Base-by-base conservation (phyloP, 805 yeast species). In the Blastobotrys chiropterorum region DNA sequence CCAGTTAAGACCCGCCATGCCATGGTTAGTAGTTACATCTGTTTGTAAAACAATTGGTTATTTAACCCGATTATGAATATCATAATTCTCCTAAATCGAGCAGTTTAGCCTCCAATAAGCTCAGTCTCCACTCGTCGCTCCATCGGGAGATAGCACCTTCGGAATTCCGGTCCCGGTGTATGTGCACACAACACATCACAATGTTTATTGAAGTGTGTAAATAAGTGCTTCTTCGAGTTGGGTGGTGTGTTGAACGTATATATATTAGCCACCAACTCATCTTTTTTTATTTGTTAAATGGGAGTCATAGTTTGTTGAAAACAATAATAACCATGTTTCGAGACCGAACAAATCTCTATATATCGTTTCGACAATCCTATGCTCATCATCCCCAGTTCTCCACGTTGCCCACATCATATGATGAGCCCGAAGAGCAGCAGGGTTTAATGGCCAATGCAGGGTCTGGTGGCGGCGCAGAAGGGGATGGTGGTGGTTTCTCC, bases 291-390 rank as follows among this genome's bases (percentile, higher is more conserved):
- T 5, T 26, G 5, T 6, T 26, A 6, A 26, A 26, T 26, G 34
- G 11, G 11, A 26, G 34, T 6, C 34, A 6, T 26, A 11, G 34
- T 26, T 26, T n/a, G n/a, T n/a, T n/a, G n/a, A n/a, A n/a, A n/a
- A n/a, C n/a, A n/a, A n/a, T n/a, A n/a, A n/a, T n/a, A 42, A 15
- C 7, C 50, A 89, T 92, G 97, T 87, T 86, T 63, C 77, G 98
- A 66, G 98, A 94, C 70, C 76, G 97, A 66, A 94, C 99, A n/a
- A 92, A 90, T 64, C 76, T 92, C 57, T 92, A 77, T 67, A 72
- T 90, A 19, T 89, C 97, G 45, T 92, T 86, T 65, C 80, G 99
- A 56, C 81, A 94, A 54, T 90, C 98, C 8, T 85, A 83, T 52
- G 95, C 96, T 0, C 90, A 90, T 58, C 80, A 77, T 55, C 70